Percentiles rank a stretch among this genome's conserved stretches.
These are phyloP conservation scores for Cyberlindnera veronae DNA, from an alignment of 805 yeast genomes.

Conservation along the genomic window DNA sequence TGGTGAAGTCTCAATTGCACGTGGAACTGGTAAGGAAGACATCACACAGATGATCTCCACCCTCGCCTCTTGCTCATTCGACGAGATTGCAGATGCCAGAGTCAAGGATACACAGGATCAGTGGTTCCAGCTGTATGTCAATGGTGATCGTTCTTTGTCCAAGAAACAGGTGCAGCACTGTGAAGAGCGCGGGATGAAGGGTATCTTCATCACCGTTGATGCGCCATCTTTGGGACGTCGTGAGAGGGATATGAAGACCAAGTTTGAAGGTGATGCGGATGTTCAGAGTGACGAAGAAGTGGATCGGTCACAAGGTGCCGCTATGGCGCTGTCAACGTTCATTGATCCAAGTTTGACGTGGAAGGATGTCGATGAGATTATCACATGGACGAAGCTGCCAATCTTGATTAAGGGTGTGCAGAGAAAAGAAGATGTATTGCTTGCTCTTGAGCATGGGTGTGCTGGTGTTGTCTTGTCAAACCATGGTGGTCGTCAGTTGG, in stretches of 20 bases:
- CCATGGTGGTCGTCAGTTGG: constrained; percentile 90
- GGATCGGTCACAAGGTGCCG: constrained; percentile 79
- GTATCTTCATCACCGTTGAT: constrained; percentile 85
- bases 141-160: constrained; percentile 67
- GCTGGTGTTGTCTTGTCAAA: constrained; percentile 82
- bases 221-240: constrained; percentile 91
- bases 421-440: constrained; percentile 70
- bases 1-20: constrained; percentile 84
- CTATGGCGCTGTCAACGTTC: constrained; percentile 81
- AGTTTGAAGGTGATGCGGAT: constrained; percentile 47
- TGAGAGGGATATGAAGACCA: constrained; percentile 79
- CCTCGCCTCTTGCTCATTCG: constrained; percentile 81
- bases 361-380: constrained; percentile 60
- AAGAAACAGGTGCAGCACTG: constrained; percentile 63
- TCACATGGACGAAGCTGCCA: constrained; percentile 56
- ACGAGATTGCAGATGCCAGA: constrained; percentile 76
- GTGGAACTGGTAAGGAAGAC: constrained; percentile 71
- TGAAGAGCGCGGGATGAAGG: constrained; percentile 71
- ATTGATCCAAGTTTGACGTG: constrained; percentile 68
- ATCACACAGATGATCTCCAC: constrained; percentile 91
- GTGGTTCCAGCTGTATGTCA: constrained; percentile 88
- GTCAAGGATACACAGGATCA: constrained; percentile 62
- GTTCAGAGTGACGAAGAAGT: constrained; percentile 48
- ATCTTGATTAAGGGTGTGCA: constrained; percentile 82
- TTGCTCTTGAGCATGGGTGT: constrained; percentile 68